phyloP scores from a whole-genome alignment of 2,329 filamentous ascomycete genomes.

The Cladobotryum mycophilum region DNA sequence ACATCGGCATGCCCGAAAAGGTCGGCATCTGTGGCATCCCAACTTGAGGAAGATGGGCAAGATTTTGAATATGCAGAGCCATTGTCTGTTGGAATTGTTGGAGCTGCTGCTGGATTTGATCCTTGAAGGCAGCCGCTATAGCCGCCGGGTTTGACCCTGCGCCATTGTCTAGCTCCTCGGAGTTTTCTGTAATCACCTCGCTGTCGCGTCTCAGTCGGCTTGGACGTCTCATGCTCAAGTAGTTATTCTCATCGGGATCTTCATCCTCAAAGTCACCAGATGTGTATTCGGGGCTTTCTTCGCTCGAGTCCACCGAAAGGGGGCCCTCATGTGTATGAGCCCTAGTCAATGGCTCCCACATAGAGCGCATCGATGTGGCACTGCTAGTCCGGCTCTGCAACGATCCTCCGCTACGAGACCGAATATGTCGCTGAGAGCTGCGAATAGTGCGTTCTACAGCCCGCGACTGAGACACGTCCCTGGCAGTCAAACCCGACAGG shows the following conservation, averaged over 20 bases:
- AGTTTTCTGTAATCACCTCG: slow-evolving; percentile 33
- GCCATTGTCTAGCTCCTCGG: slow-evolving; percentile 25
- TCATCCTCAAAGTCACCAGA: slow-evolving; percentile 39
- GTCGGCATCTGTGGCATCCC: slow-evolving; percentile 52
- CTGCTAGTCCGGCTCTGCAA: slow-evolving; percentile 59
- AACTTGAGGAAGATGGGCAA: slow-evolving; percentile 42
- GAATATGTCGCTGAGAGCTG: slow-evolving; percentile 53
- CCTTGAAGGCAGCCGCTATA: slow-evolving; percentile 63
- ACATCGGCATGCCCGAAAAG: slow-evolving; percentile 51
- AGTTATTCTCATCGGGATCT: slow-evolving; percentile 32
- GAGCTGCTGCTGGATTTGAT: slow-evolving; percentile 66
- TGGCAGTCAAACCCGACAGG: slow-evolving; percentile 61
- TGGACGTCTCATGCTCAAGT: slow-evolving; percentile 30
- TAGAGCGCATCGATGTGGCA: slow-evolving; percentile 57
- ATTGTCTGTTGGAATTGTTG: slow-evolving; percentile 71
- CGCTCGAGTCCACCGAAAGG: slow-evolving; percentile 36
- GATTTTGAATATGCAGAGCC: slow-evolving; percentile 58
- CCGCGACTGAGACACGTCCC: slow-evolving; percentile 63
- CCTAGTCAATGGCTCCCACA: slow-evolving; percentile 52
- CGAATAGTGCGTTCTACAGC: slow-evolving; percentile 59
- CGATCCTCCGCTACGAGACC: slow-evolving; percentile 60
- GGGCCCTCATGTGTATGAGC: slow-evolving; percentile 27
- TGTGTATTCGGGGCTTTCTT: slow-evolving; percentile 40
- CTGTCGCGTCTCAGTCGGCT: slow-evolving; percentile 22
- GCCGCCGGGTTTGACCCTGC: slow-evolving; percentile 52